Evolutionary conservation across 139 green algal species (phyloP).

Genomic region (Trebouxia sp.): DNA sequence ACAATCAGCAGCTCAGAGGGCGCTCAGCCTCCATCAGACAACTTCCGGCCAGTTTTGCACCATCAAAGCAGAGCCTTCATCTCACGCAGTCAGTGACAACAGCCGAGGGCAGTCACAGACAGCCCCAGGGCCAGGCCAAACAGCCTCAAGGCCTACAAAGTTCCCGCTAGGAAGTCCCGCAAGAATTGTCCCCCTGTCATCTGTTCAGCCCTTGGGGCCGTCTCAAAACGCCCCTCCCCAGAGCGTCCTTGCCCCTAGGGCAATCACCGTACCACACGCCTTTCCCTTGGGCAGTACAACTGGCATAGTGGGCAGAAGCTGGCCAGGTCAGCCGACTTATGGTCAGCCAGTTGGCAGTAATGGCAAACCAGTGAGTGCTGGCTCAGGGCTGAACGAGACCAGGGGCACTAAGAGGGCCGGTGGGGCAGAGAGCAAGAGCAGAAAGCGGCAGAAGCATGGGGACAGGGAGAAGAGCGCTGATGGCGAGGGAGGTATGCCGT

Average conservation of each 20-base stretch:
- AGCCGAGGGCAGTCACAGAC: neutral
- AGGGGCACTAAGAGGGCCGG: neutral
- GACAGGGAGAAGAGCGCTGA: neutral
- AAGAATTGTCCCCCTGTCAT: neutral
- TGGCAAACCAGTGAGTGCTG: too few relatives aligned
- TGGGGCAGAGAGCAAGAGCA: neutral
- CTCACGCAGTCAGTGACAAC: neutral
- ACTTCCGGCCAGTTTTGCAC: neutral
- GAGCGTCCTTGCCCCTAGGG: neutral
- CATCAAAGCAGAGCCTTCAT: neutral
- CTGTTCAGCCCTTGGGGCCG: too few relatives aligned
- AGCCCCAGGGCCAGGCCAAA: too few relatives aligned
- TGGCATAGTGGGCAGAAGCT: conserved; percentile 1
- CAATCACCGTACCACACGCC: neutral
- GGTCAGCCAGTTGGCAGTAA: neutral
- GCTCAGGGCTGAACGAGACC: neutral
- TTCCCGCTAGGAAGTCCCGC: neutral
- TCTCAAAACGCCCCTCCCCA: neutral
- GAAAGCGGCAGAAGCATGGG: neutral
- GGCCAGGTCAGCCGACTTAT: neutral
- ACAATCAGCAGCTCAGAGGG: neutral
- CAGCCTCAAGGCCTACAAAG: neutral
- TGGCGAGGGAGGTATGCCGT: neutral
- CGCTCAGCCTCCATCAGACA: neutral
- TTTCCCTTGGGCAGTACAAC: neutral